Conservation (phyloP, 129 eudicot genomes). For the Logfia minima region DNA sequence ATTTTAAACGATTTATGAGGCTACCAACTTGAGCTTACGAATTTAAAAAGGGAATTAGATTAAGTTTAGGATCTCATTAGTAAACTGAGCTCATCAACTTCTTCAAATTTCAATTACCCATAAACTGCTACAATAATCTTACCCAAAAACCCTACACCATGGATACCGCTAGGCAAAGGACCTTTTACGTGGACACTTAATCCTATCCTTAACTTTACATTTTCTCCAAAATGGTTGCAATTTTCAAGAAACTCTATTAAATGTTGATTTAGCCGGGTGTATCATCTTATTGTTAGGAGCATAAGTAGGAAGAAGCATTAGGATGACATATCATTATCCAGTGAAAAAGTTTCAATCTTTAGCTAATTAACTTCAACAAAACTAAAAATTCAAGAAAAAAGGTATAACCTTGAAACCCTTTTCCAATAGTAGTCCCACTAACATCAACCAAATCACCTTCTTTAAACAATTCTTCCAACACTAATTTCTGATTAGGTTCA, state of each 20-base stretch:
- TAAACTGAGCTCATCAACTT: not conserved
- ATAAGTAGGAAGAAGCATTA: not conserved
- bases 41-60: not conserved
- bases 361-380: not conserved
- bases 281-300: not conserved
- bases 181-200: not conserved
- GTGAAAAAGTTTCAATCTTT: not conserved
- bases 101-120: not conserved
- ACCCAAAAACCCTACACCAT: not conserved
- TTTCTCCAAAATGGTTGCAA: not conserved
- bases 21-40: not conserved
- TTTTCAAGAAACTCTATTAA: not conserved
- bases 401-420: conserved; percentile 84
- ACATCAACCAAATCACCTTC: conserved; percentile 98
- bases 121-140: not conserved
- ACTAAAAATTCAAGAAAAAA: not conserved
- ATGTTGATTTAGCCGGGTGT: not conserved
- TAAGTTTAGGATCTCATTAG: not conserved
- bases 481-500: conserved; percentile 60
- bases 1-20: not conserved
- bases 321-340: not conserved
- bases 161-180: too few species aligned
- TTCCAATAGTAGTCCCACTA: conserved; percentile 90
- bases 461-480: conserved; percentile 66
- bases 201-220: not conserved